These are phyloP conservation scores for Dipodascopsis uninucleata DNA, from an alignment of 805 yeast species.

Conservation along the genomic window DNA sequence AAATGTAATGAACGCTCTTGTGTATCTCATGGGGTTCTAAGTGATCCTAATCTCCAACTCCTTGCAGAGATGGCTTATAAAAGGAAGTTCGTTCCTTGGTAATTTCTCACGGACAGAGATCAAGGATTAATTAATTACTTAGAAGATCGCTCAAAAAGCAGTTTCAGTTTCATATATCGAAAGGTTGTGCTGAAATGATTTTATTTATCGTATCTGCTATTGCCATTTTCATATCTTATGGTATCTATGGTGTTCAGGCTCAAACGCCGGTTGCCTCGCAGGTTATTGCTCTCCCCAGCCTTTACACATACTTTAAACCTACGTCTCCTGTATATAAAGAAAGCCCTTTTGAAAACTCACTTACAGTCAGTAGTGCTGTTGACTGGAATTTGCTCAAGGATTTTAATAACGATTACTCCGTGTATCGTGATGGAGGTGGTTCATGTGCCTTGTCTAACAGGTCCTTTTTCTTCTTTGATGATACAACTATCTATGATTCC, in stretches of 20 bases:
- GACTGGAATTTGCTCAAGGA: conserved; percentile 12
- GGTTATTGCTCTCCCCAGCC: not conserved
- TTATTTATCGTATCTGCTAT: too few relatives aligned
- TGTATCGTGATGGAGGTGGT: conserved; percentile 21
- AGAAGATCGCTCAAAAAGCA: too few relatives aligned
- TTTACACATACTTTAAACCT: not conserved
- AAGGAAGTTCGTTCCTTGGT: too few relatives aligned
- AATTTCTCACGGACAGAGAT: too few relatives aligned
- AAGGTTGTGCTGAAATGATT: too few relatives aligned
- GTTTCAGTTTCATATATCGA: too few relatives aligned
- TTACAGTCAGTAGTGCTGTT: conserved; percentile 1
- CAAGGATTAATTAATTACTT: too few relatives aligned
- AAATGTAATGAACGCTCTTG: too few relatives aligned
- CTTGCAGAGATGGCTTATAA: too few relatives aligned
- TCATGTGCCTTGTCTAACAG: conserved; percentile 12
- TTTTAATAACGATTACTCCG: conserved; percentile 1
- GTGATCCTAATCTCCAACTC: too few relatives aligned
- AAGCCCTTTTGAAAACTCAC: conserved; percentile 7
- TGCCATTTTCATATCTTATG: not conserved
- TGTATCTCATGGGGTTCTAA: too few relatives aligned
- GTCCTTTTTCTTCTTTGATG: conserved; percentile 16
- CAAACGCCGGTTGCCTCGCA: not conserved
- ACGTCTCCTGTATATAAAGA: conserved; percentile 7
- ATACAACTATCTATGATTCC: conserved; percentile 3
- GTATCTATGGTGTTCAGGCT: not conserved